These are phyloP conservation scores for Irpex sp. DNA, from an alignment of 1,284 basidiomycete genomes.

Conservation along the genomic window DNA sequence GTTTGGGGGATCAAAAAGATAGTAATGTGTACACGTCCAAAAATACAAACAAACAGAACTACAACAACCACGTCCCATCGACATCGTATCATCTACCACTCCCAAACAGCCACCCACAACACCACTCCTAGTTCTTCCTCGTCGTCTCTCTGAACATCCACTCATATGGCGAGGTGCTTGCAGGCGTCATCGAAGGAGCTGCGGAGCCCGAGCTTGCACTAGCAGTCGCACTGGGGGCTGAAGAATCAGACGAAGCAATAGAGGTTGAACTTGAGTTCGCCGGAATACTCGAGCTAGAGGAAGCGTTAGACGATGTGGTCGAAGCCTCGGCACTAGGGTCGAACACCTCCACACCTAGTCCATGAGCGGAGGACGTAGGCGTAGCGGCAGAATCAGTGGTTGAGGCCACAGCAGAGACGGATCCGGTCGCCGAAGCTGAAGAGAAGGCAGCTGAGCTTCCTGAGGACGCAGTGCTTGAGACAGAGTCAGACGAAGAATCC, in stretches of 20 bases:
- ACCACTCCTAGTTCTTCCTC: not conserved
- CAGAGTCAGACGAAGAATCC: slow-evolving; percentile 1
- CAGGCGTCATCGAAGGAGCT: slow-evolving; percentile 31
- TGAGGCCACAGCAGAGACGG: slow-evolving; percentile 18
- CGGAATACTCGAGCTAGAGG: not conserved
- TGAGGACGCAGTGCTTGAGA: not conserved
- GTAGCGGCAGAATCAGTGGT: slow-evolving; percentile 3
- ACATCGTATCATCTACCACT: not conserved
- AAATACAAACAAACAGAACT: not conserved
- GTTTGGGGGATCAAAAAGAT: not conserved
- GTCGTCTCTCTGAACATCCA: slow-evolving; percentile 35
- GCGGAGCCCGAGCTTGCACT: slow-evolving; percentile 1
- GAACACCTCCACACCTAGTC: slow-evolving; percentile 17
- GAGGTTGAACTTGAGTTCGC: slow-evolving; percentile 1
- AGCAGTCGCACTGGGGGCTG: not conserved
- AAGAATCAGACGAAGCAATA: not conserved
- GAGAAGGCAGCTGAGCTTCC: slow-evolving; percentile 3
- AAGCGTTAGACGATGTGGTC: slow-evolving; percentile 5
- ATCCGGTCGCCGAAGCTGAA: slow-evolving; percentile 6
- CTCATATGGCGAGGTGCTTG: slow-evolving; percentile 36
- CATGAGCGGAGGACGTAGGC: slow-evolving; percentile 5
- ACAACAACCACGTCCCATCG: not conserved
- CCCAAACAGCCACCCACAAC: not conserved
- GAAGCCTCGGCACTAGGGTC: slow-evolving; percentile 10
- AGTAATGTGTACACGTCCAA: not conserved